Base-by-base conservation (phyloP, 1,139 yeast genomes). In the Blastobotrys buckinghamii region DNA sequence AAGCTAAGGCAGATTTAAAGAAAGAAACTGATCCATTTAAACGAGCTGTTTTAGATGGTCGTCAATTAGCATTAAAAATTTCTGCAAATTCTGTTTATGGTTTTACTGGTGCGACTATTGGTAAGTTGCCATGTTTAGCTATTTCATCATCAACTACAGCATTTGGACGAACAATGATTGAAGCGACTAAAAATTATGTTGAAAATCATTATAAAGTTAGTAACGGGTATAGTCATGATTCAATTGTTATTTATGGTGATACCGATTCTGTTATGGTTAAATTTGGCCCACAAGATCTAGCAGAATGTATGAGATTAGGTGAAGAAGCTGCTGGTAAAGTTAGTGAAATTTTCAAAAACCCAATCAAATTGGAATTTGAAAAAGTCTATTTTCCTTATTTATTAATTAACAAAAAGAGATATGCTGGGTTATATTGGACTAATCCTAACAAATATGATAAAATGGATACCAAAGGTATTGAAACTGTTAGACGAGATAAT, bases 221-320 rank as follows among this genome's bases (percentile, higher is more conserved):
- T 49, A 89, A 92, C 66, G 97, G 97, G 1, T 84, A 75, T 60
- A 76, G 78, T 17, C 82, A 77, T 63, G 95, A 94, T 69, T 84
- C 97, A 0, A 78, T 84, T 57, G 98, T 94, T 53, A 84, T 94
- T 40, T 94, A 94, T 65, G 99, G 99, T 72, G 99, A 94, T 69
- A 94, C 99, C 0, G 99, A 94, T 77, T 94, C 98, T 7, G 99
- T 94, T 16, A 94, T 94, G 98, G 97, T 94, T 41, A 89, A 88
- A 62, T 94, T 94, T 70, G 99, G 99, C 1, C 79, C 82, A 37
- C 71, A 73, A n/a, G 96, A 89, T 61, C 67, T 92, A 53, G 80
- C 74, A 50, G 84, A 85, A 30, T 87, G 96, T 59, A 94, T 94
- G 98, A 76, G 78, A 50, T 65, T 89, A 50, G 99, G 98, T 2